Conservation (phyloP, 306 rosid species). For the Pueraria montana region DNA sequence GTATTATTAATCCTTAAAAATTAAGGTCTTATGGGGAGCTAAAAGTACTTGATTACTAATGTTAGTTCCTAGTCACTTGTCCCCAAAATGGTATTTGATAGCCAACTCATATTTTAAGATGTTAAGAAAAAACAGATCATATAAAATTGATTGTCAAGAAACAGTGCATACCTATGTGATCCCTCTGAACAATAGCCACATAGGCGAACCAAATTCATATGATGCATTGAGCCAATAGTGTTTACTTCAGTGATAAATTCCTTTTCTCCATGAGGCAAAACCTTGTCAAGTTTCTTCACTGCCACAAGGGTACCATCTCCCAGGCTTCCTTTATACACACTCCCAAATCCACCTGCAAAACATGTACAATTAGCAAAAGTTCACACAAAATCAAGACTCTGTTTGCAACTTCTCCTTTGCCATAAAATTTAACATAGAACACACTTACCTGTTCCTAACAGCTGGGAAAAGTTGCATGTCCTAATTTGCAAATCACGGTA, state of each 20-base stretch:
- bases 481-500: conserved; percentile 85
- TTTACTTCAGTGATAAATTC: conserved; percentile 95
- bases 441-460: conserved; percentile 79
- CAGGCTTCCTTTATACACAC: conserved; percentile 92
- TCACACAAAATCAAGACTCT: conserved; percentile 2
- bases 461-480: conserved; percentile 77
- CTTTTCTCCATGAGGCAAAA: conserved; percentile 95
- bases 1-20: background rate
- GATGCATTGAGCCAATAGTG: conserved; percentile 98
- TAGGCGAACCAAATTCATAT: conserved; percentile 93
- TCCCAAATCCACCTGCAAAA: conserved; percentile 91
- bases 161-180: conserved; percentile 66
- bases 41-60: conserved; percentile 14
- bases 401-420: background rate
- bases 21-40: background rate
- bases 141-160: conserved; percentile 36
- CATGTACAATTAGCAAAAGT: conserved; percentile 40
- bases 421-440: background rate
- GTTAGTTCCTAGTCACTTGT: background rate
- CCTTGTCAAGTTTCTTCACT: conserved; percentile 91
- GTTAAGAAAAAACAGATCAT: background rate
- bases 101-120: background rate
- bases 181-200: conserved; percentile 93
- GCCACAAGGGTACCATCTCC: conserved; percentile 88
- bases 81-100: conserved; percentile 3